These are phyloP conservation scores for Lepidium aucheri DNA, from an alignment of 345 rosid genomes.

Conservation along the genomic window DNA sequence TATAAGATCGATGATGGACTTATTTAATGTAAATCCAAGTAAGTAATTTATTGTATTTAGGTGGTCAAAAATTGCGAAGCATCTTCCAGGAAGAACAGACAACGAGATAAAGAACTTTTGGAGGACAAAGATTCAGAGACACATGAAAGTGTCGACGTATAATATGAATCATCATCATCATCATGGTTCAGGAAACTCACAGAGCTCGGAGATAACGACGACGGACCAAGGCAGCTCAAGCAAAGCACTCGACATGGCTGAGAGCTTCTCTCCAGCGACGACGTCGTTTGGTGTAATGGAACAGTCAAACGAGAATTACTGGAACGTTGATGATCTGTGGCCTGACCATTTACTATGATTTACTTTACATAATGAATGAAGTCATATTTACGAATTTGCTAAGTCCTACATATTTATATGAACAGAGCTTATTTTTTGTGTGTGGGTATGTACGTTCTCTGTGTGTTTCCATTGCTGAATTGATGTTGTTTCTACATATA, in stretches of 20 bases:
- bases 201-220: neutral
- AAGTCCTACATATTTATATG: neutral
- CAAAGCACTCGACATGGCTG: too few species aligned
- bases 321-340: too few species aligned
- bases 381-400: too few species aligned
- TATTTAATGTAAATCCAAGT: neutral
- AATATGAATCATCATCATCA: neutral
- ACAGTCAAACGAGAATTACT: too few species aligned
- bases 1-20: neutral
- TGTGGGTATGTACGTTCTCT: neutral
- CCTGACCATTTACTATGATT: too few species aligned
- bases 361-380: too few species aligned
- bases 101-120: slow-evolving; percentile 95
- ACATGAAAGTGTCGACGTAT: slow-evolving; percentile 29
- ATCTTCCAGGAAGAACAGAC: slow-evolving; percentile 95
- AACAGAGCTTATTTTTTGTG: neutral
- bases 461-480: neutral
- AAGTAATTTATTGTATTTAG: slow-evolving; percentile 15
- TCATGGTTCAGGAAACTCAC: slow-evolving; percentile 9
- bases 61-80: slow-evolving; percentile 94
- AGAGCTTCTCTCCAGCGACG: too few species aligned
- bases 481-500: neutral
- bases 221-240: too few species aligned
- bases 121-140: slow-evolving; percentile 93
- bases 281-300: too few species aligned